Conservation (phyloP, 2,329 filamentous ascomycete species). For the Diaporthe ampelina region DNA sequence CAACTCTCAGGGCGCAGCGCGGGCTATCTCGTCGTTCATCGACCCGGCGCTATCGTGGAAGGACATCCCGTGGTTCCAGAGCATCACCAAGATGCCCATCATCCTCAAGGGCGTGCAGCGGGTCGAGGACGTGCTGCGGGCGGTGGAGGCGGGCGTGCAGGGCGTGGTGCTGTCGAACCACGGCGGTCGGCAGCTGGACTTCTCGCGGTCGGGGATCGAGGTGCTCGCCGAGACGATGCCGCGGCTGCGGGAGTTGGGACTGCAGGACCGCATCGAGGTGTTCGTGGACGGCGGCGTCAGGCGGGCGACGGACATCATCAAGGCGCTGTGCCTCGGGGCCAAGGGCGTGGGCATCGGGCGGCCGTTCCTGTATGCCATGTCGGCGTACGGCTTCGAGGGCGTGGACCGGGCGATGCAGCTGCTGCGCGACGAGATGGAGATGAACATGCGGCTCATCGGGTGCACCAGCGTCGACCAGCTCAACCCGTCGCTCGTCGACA, state of each 20-base stretch:
- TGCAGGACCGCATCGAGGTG: constrained; percentile 85
- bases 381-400: constrained; percentile 86
- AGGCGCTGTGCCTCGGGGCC: constrained; percentile 92
- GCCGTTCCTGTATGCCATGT: constrained; percentile 97
- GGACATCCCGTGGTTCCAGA: constrained; percentile 93
- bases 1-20: constrained; percentile 90
- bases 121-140: constrained; percentile 92
- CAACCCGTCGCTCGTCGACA: constrained; percentile 85
- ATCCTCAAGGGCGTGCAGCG: constrained; percentile 97
- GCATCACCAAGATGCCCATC: constrained; percentile 94
- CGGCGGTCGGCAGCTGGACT: constrained; percentile 94
- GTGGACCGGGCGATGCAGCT: constrained; percentile 94
- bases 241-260: constrained; percentile 79
- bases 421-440: constrained; percentile 96
- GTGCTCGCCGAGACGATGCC: constrained; percentile 95
- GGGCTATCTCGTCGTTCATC: constrained; percentile 97
- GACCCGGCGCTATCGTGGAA: constrained; percentile 94
- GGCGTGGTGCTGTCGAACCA: constrained; percentile 97
- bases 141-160: constrained; percentile 85
- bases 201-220: constrained; percentile 89
- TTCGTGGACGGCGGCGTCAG: constrained; percentile 93
- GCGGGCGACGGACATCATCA: constrained; percentile 93
- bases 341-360: constrained; percentile 93
- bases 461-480: constrained; percentile 81
- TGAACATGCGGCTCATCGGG: constrained; percentile 97